These are phyloP conservation scores for Plasmodium coatneyi DNA, from an alignment of 169 alveolate species.

Conservation along the genomic window DNA sequence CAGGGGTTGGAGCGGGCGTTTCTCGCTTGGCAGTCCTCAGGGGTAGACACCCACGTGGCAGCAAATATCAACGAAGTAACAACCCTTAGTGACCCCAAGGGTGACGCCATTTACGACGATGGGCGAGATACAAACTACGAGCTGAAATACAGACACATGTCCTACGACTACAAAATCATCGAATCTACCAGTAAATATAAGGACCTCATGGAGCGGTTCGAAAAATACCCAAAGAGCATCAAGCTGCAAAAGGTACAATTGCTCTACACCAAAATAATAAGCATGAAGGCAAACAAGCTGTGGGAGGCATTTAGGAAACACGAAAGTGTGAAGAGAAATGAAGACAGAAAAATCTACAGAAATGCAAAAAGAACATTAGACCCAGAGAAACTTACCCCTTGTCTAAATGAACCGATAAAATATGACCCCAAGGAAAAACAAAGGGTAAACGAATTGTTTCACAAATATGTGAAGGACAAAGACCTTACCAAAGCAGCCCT, in stretches of 20 bases:
- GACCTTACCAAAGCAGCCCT: constrained; percentile 82
- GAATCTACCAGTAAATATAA: constrained; percentile 39
- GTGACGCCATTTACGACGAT: constrained; percentile 9
- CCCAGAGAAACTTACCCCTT: constrained; percentile 82
- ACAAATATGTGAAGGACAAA: constrained; percentile 81
- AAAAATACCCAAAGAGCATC: constrained; percentile 43
- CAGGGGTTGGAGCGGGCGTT: constrained; percentile 3
- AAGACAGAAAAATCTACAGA: constrained; percentile 42
- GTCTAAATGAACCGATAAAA: constrained; percentile 81
- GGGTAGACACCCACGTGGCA: neutral
- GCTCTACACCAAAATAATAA: constrained; percentile 47
- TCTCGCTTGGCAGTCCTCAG: neutral
- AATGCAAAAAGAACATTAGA: constrained; percentile 63
- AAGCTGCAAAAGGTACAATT: constrained; percentile 48
- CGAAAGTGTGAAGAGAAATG: constrained; percentile 51
- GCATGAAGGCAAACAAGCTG: constrained; percentile 51
- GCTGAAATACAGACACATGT: constrained; percentile 31
- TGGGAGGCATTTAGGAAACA: constrained; percentile 76
- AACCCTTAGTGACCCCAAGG: too few relatives aligned
- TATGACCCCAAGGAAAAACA: constrained; percentile 79
- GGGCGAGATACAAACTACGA: constrained; percentile 21
- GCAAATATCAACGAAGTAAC: neutral
- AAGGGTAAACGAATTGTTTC: constrained; percentile 77
- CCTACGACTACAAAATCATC: constrained; percentile 46
- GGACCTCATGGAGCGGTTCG: constrained; percentile 27